Evolutionary conservation across 495 filamentous ascomycete genomes (phyloP).

Genomic region (Hypoxylon lenormandii): DNA sequence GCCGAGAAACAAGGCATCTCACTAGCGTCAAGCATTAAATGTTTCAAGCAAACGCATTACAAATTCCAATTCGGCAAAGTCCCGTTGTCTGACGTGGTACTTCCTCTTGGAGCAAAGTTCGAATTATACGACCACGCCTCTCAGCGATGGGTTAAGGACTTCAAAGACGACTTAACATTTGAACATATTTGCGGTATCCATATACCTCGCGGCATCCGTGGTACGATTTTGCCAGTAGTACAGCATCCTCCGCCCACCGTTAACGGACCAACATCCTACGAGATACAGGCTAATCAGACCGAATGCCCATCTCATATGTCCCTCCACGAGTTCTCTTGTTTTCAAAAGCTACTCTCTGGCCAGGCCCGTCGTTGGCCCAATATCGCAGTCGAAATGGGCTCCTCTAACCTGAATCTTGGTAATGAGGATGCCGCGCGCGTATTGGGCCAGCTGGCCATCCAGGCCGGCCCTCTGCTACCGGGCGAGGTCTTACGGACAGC

Average conservation of each 20-base stretch:
- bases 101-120: constrained; percentile 41
- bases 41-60: constrained; percentile 55
- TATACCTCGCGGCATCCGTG: constrained; percentile 49
- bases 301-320: constrained; percentile 61
- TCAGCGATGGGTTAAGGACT: constrained; percentile 51
- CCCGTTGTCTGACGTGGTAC: constrained; percentile 32
- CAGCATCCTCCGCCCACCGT: constrained; percentile 37
- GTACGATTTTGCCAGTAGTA: constrained; percentile 23
- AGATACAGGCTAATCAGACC: constrained; percentile 66
- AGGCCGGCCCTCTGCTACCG: constrained; percentile 59
- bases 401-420: constrained; percentile 67
- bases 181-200: constrained; percentile 55
- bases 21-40: constrained; percentile 52
- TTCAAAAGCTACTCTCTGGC: constrained; percentile 62
- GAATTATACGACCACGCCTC: constrained; percentile 45
- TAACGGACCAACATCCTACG: constrained; percentile 65
- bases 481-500: constrained; percentile 52
- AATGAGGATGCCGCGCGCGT: constrained; percentile 58
- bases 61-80: constrained; percentile 22
- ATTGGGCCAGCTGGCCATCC: constrained; percentile 58
- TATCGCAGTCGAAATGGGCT: constrained; percentile 64
- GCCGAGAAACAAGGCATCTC: constrained; percentile 29
- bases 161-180: constrained; percentile 48
- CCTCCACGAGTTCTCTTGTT: constrained; percentile 64
- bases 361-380: constrained; percentile 61